Base-by-base conservation (phyloP, 768 basidiomycete genomes). In the Amanita phalloides region DNA sequence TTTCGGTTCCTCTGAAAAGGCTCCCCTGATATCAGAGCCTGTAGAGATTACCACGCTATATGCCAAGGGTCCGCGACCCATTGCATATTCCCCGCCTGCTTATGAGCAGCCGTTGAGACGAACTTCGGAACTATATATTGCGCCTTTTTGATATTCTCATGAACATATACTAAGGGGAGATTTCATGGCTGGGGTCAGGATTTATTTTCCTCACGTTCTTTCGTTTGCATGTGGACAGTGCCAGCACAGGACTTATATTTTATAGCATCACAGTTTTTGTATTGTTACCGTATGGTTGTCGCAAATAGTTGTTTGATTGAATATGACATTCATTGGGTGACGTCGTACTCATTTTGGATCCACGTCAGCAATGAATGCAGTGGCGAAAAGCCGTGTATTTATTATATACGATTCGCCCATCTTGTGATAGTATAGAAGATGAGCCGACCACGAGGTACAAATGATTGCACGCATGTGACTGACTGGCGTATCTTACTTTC, bases 21-120 rank as follows among this genome's bases (percentile, higher is more conserved):
- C 65, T 4, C 62, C 68, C 8, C 65, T 78, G 17, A 60, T 77
- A 37, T 71, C 71, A 14, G 74, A 75, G 58, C 74, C 74, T 14
- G 73, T 80, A 25, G 72, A 76, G 57, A 76, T 80, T 45, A 73
- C 72, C 21, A 77, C 77, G 3, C 69, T 73, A 64, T 68, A 75
- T 53, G 70, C 71, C 8, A 71, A 69, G 61, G 78, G 77, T 20
- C 73, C 75, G 14, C 71, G 74, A 23, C 70, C 74, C 21, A 65
- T 67, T 21, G 71, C 71, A 14, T 77, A 77, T 58, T 66, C 77
- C 8, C 78, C 78, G 37, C 77, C 77, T 47, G 69, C 68, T 51
- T 78, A 78, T 55, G 69, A 73, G 44, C 55, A 64, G 20, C 48
- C 58, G 55, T 54, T 64, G 60, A 63, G 60, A 64, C 60, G 60